Base-by-base conservation (phyloP, 2,329 filamentous ascomycete species). In the Eurotiales sp. region DNA sequence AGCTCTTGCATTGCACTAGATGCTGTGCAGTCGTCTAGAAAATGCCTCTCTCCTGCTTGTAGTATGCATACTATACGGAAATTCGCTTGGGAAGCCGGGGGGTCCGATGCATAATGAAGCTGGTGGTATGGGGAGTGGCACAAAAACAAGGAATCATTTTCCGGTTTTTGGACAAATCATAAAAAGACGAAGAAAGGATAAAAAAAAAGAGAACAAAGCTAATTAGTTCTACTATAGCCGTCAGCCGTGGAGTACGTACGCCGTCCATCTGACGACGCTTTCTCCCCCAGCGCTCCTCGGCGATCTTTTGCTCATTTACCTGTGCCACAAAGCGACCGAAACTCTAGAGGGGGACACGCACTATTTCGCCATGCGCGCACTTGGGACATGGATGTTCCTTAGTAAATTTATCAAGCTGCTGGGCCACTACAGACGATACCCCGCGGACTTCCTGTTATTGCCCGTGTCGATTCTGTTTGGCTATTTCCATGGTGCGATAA, bases 231-330 rank as follows among this genome's bases (percentile, higher is more conserved):
- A 54, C 56, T 55, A 45, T 61, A 96, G 91, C 62, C 88, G 88
- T 64, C 92, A 96, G 68, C 86, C 83, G 44, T 97, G 91, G 90
- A 95, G 87, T 72, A 88, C 89, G 11, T 97, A 96, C 68, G 90
- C 92, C 46, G 84, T 96, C 55, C 88, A 96, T 72, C 77, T 96
- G 65, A 93, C 92, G 22, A 97, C 92, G 14, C 85, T 96, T 64
- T 95, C 90, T 40, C 93, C 91, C 34, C 85, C 95, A 64, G 89
- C 91, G 25, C 84, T 96, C 56, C 68, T 86, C 43, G 80, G 88
- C 59, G 92, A 97, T 70, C 80, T 85, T 23, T 74, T 89, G 32
- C 77, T 93, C 46, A 77, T 92, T 55, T 80, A 77, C 56, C 77
- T 87, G 17, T 84, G 85, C 61, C 85, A 83, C 75, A 81, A 82